Conservation (phyloP, 345 rosid genomes). For the Erysimum cheiranthoides region DNA sequence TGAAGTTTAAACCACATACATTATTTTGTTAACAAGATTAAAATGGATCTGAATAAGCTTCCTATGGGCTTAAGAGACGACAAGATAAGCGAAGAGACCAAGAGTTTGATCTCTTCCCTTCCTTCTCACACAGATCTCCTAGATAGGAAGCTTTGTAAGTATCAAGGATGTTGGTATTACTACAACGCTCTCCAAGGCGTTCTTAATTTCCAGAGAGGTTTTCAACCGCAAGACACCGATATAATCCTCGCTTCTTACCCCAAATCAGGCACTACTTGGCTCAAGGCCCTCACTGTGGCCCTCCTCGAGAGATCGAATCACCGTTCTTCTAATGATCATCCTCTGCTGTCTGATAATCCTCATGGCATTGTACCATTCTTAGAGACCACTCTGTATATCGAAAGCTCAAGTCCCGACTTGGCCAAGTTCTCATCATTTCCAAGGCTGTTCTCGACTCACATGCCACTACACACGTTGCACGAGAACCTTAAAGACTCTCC, state of each 20-base stretch:
- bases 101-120: conserved; percentile 27
- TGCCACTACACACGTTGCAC: background rate
- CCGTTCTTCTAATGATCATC: conserved; percentile 21
- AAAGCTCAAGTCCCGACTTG: conserved; percentile 24
- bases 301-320: conserved; percentile 22
- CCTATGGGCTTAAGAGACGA: background rate
- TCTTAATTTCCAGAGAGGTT: conserved; percentile 18
- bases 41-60: conserved; percentile 12
- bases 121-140: background rate
- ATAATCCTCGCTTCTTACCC: conserved; percentile 36
- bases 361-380: conserved; percentile 32
- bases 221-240: conserved; percentile 34
- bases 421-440: conserved; percentile 21
- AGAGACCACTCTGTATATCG: background rate
- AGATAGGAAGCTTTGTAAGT: conserved; percentile 10
- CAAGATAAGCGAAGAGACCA: conserved; percentile 27
- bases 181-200: conserved; percentile 50
- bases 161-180: conserved; percentile 58
- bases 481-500: conserved; percentile 17
- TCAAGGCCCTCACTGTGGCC: conserved; percentile 28
- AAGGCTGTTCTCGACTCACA: conserved; percentile 29
- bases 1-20: conserved; percentile 1
- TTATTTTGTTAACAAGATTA: conserved; percentile 1
- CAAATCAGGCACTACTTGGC: conserved; percentile 44
- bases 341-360: conserved; percentile 20